Conservation (phyloP, 768 basidiomycete genomes). For the Clitopilus hobsonii region DNA sequence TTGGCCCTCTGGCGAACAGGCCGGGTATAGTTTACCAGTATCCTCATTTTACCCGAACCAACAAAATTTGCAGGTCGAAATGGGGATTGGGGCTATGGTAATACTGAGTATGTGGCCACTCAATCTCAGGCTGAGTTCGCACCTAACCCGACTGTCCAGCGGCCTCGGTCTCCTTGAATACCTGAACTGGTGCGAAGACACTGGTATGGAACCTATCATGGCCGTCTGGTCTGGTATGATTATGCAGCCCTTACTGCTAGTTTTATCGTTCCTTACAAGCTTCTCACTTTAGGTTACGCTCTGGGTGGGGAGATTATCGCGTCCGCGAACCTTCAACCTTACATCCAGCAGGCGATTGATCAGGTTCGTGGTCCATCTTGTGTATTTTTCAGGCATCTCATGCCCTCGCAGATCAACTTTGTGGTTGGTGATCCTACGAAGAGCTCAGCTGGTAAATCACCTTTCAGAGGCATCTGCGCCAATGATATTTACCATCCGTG, state of each 20-base stretch:
- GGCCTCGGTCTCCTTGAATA: constrained; percentile 27
- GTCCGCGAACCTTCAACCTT: constrained; percentile 38
- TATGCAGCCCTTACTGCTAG: neutral
- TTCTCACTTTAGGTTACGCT: constrained; percentile 44
- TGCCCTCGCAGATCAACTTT: constrained; percentile 57
- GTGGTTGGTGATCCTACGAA: constrained; percentile 40
- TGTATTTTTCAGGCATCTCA: no score
- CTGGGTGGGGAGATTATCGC: constrained; percentile 42
- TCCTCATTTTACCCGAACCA: neutral
- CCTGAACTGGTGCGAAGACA: constrained; percentile 50
- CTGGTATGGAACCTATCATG: constrained; percentile 56
- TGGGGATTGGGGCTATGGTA: constrained; percentile 59
- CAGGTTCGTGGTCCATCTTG: constrained; percentile 23
- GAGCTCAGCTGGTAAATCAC: constrained; percentile 28
- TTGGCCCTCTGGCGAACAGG: constrained; percentile 43
- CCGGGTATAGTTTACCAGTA: constrained; percentile 25
- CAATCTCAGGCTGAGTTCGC: neutral
- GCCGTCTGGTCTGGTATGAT: constrained; percentile 49
- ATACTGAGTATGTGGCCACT: constrained; percentile 44
- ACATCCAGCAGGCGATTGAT: constrained; percentile 52
- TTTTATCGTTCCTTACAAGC: neutral
- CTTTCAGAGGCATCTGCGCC: neutral
- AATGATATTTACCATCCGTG: neutral
- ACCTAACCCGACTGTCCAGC: constrained; percentile 8
- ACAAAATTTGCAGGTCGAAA: constrained; percentile 32